Evolutionary conservation across 73 alveolate species (phyloP).

Genomic region (Symbiodinium pilosum): DNA sequence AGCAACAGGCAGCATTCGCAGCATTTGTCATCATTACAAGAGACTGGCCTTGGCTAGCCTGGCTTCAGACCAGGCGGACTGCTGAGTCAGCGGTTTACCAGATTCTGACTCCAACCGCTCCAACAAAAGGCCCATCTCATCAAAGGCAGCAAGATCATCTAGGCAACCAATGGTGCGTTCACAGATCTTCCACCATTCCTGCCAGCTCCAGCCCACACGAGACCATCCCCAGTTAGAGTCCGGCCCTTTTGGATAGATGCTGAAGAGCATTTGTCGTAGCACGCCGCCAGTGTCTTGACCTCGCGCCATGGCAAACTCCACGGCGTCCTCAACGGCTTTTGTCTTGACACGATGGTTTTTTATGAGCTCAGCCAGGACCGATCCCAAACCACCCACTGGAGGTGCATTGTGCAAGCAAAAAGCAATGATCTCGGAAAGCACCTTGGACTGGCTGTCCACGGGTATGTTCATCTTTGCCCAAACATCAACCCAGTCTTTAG

Average conservation of each 20-base stretch:
- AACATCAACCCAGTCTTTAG: conserved; percentile 40
- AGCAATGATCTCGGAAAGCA: neutral
- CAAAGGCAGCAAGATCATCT: neutral
- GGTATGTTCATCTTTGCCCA: conserved; percentile 1
- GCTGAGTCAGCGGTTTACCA: neutral
- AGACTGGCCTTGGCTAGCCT: conserved; percentile 3
- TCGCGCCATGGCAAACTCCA: neutral
- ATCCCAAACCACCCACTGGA: conserved; percentile 19
- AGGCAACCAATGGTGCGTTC: neutral
- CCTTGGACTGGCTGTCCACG: neutral
- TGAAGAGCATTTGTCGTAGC: conserved; percentile 7
- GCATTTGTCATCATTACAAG: no score
- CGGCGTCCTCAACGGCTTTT: conserved; percentile 23
- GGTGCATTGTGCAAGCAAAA: neutral
- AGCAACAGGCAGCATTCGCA: no score
- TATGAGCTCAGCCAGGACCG: conserved; percentile 1
- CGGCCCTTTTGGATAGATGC: conserved; percentile 22
- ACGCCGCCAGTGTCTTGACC: neutral
- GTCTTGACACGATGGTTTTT: conserved; percentile 10
- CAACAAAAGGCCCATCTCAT: conserved; percentile 4
- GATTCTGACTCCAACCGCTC: neutral
- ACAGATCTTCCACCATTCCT: conserved; percentile 11
- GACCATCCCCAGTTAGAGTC: conserved; percentile 38
- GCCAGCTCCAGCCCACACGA: conserved; percentile 35
- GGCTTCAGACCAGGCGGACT: neutral